A percentile compares a stretch with the other conserved stretches of the same genome.
Conservation (phyloP, 2,329 filamentous ascomycete genomes). For the Sclerotinia glacialis region DNA sequence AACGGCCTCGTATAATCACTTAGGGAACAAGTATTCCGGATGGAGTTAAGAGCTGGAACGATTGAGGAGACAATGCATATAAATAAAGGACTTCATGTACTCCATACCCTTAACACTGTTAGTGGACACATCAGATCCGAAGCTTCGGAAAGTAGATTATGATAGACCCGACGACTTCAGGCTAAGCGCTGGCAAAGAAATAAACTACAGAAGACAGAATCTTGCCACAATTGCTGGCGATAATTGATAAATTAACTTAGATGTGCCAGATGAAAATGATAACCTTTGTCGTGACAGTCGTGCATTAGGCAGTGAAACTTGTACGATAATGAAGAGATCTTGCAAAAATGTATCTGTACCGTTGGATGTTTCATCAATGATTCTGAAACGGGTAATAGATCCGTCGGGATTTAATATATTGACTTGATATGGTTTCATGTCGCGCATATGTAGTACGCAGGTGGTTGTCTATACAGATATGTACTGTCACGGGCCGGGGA, state of each 20-base stretch:
- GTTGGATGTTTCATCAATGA: not conserved
- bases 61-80: not conserved
- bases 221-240: not conserved
- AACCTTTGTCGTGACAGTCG: not conserved
- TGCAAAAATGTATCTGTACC: not conserved
- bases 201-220: not conserved
- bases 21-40: not conserved
- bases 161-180: conserved; percentile 3
- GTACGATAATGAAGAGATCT: not conserved
- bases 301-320: not conserved
- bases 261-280: not conserved
- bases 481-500: not conserved
- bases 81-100: not conserved
- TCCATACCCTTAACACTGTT: not conserved
- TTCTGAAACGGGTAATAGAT: not conserved
- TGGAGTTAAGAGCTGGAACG: too few relatives aligned
- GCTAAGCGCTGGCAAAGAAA: not conserved
- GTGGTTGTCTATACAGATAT: not conserved
- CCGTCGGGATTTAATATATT: not conserved
- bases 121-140: not conserved
- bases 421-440: not conserved
- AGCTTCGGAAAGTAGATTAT: not conserved
- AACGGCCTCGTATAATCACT: not conserved
- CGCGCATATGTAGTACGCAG: conserved; percentile 4
- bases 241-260: not conserved